Percentiles rank a stretch among this genome's conserved stretches.
Evolutionary conservation across 192 early-diverging fungal genomes (phyloP).

Genomic region (Umbelopsis ramanniana): DNA sequence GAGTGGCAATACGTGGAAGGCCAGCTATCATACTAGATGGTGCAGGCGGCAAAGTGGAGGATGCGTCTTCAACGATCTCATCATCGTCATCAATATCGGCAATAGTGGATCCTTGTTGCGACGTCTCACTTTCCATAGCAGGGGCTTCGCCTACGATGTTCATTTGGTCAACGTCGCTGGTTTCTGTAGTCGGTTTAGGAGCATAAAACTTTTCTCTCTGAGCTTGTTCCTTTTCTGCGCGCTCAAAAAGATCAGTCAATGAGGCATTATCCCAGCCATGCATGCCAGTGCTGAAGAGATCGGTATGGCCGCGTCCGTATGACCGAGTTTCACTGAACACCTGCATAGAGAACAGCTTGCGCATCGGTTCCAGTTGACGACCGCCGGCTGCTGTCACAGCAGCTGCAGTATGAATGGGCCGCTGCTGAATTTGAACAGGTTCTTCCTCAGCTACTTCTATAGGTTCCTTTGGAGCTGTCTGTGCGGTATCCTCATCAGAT

Average conservation of each 20-base stretch:
- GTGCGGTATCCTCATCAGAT: conserved; percentile 24
- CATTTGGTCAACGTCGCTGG: not conserved
- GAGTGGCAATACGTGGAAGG: not conserved
- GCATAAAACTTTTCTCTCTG: conserved; percentile 10
- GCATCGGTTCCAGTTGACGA: conserved; percentile 32
- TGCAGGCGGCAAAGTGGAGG: not conserved
- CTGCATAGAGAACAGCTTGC: conserved; percentile 36
- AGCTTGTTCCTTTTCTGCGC: conserved; percentile 3
- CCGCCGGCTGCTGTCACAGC: conserved; percentile 41
- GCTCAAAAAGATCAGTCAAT: conserved; percentile 16
- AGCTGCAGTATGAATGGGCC: conserved; percentile 35
- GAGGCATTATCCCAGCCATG: not conserved
- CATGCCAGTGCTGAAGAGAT: conserved; percentile 16
- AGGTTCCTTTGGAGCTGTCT: conserved; percentile 9
- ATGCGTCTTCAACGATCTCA: conserved; percentile 28
- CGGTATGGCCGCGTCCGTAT: not conserved
- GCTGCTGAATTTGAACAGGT: conserved; percentile 6
- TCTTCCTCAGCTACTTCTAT: not conserved
- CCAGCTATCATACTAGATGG: conserved; percentile 2
- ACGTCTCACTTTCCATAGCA: not conserved
- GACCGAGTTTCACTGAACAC: conserved; percentile 20
- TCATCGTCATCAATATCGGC: conserved; percentile 11
- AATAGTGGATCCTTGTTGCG: not conserved
- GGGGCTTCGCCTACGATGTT: not conserved
- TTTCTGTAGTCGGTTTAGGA: not conserved